These are phyloP conservation scores for Dipodascus geniculatus DNA, from an alignment of 805 yeast species.

Conservation along the genomic window DNA sequence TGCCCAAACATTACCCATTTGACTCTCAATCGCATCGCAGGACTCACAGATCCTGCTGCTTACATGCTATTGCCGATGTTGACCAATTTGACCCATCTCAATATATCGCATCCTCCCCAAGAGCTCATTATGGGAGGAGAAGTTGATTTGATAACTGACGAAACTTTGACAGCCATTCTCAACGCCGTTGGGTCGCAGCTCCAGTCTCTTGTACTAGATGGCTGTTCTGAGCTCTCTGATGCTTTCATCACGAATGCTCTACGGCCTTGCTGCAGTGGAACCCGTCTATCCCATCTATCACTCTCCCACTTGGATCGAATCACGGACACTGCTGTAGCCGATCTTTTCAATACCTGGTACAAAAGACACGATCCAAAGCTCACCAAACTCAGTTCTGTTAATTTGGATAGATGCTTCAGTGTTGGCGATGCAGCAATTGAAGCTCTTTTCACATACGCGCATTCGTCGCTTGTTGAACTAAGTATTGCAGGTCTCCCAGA, in stretches of 20 bases:
- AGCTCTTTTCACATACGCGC: constrained; percentile 51
- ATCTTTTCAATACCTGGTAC: constrained; percentile 46
- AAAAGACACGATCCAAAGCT: constrained; percentile 15
- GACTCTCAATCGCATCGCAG: constrained; percentile 60
- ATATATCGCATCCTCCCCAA: constrained; percentile 36
- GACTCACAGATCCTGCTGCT: constrained; percentile 43
- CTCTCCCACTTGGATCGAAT: constrained; percentile 49
- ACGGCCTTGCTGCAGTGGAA: constrained; percentile 40
- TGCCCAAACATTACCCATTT: constrained; percentile 45
- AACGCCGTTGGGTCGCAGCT: constrained; percentile 43
- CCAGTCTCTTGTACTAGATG: constrained; percentile 49
- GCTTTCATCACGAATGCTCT: constrained; percentile 43
- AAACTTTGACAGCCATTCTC: constrained; percentile 47
- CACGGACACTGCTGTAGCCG: constrained; percentile 54
- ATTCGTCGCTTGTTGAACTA: constrained; percentile 53
- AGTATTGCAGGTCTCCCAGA: constrained; percentile 62
- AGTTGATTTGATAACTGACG: constrained; percentile 59
- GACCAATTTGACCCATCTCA: constrained; percentile 42
- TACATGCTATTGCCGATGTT: constrained; percentile 57
- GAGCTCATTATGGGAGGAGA: constrained; percentile 9
- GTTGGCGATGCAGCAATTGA: constrained; percentile 52
- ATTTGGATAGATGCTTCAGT: constrained; percentile 52
- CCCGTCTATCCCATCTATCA: constrained; percentile 41
- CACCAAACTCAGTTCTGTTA: constrained; percentile 47
- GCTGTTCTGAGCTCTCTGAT: constrained; percentile 66